phyloP scores from a whole-genome alignment of 805 yeast species.

The Yarrowia sp. region DNA sequence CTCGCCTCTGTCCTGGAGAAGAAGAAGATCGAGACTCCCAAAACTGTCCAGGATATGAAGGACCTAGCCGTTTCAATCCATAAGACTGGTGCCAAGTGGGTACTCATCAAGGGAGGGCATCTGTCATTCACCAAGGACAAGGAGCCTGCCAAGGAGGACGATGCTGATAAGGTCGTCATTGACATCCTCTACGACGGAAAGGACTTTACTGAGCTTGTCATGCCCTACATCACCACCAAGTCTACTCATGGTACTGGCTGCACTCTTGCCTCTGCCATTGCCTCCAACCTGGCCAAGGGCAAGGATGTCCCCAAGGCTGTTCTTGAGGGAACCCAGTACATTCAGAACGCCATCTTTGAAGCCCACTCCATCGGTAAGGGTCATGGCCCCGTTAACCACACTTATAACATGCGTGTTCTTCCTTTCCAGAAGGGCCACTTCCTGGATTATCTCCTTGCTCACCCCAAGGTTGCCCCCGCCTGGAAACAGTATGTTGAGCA shows the following conservation, averaged over 20 bases:
- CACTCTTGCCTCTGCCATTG: conserved; percentile 75
- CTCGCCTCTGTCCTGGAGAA: conserved; percentile 34
- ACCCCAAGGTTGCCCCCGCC: conserved; percentile 50
- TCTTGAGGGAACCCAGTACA: conserved; percentile 56
- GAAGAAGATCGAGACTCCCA: conserved; percentile 22
- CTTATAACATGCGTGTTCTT: conserved; percentile 38
- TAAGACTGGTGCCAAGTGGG: conserved; percentile 45
- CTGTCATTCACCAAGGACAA: conserved; percentile 39
- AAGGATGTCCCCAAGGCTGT: conserved; percentile 48
- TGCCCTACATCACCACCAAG: conserved; percentile 45
- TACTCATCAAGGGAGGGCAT: conserved; percentile 82
- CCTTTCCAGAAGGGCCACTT: conserved; percentile 42
- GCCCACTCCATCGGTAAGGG: conserved; percentile 46
- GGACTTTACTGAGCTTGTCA: conserved; percentile 45
- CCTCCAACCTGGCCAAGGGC: conserved; percentile 67
- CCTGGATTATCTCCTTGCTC: conserved; percentile 51
- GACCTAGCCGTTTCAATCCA: conserved; percentile 43
- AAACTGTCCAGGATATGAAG: conserved; percentile 42
- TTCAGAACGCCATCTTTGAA: conserved; percentile 59
- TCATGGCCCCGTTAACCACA: conserved; percentile 76
- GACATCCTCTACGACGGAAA: conserved; percentile 37
- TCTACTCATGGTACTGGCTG: conserved; percentile 91
- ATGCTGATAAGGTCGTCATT: conserved; percentile 27
- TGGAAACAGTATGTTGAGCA: conserved; percentile 62
- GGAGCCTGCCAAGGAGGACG: conserved; percentile 23